Evolutionary conservation across 2,329 filamentous ascomycete species (phyloP), one percentile per base, ranked within the genome.

Genomic region (Fusarium zealandicum): DNA sequence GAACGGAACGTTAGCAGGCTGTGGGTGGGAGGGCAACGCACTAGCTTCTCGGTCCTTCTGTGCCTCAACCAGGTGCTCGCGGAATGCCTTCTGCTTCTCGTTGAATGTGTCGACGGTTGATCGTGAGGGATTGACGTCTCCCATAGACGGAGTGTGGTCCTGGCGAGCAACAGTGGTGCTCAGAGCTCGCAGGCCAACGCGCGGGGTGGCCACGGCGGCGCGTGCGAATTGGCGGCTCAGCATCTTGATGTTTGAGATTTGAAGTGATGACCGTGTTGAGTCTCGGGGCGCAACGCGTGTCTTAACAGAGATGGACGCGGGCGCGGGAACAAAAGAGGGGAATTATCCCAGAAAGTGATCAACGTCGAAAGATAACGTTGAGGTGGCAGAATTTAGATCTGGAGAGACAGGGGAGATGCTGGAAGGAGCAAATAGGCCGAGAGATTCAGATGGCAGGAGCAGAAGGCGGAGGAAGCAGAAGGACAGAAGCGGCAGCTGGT

Each of bases 41-140:
- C 92, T 93, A 82, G 92, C 90, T 87, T 90, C 88, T 80, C 89
- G 85, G 78, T 90, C 90, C 80, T 88, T 90, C 76, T 90, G 87
- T 72, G 86, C 87, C 76, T 88, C 84, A 68, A 87, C 83, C 69
- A 96, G 80, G 73, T 90, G 85, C 75, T 93, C 87, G 72, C 95
- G 90, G 78, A 97, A 98, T 70, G 87, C 82, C 75, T 88, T 89
- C 79, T 96, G 93, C 75, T 89, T 91, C 69, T 82, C 78, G 72
- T 90, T 91, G 82, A 98, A 99, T 51, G 82, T 80, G 46, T 87
- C 81, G 62, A 90, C 87, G 58, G 85, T 85, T 59, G 90, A 80
- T 41, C 88, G 84, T 38, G 74, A 72, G 14, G 76, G 74, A 81
- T 89, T 79, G 68, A 99, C 86, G 76, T 99, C 93, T 72, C 90